A percentile compares a stretch with the other conserved stretches of the same genome.
Conservation (phyloP, 2,329 filamentous ascomycete genomes). For the Xylariaceae sp. region DNA sequence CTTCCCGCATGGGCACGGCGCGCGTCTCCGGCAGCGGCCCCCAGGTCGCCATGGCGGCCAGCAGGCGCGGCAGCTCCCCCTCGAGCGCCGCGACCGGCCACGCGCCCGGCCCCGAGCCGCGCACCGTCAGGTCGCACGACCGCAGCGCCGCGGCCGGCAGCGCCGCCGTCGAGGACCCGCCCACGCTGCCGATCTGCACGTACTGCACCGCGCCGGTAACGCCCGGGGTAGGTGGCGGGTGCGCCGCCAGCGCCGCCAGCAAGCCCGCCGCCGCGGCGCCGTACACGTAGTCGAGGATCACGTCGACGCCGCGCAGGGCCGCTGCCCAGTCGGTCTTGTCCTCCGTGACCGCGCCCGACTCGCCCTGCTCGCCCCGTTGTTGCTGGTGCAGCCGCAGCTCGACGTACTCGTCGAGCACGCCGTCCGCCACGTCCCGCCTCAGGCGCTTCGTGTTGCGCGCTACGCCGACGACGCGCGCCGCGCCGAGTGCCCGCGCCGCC, state of each 20-base stretch:
- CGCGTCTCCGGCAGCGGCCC: conserved; percentile 16
- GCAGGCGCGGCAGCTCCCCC: conserved; percentile 20
- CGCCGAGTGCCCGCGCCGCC: conserved; percentile 40
- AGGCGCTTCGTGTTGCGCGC: conserved; percentile 39
- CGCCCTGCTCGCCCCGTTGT: no score
- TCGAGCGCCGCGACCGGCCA: conserved; percentile 28
- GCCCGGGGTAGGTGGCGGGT: no score
- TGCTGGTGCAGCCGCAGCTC: no score
- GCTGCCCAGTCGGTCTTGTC: conserved; percentile 37
- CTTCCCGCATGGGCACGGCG: conserved; percentile 22
- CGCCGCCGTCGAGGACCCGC: conserved; percentile 25
- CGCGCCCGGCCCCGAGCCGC: conserved; percentile 37
- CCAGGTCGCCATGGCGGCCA: conserved; percentile 25
- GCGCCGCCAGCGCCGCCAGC: conserved; percentile 29
- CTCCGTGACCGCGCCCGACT: no score
- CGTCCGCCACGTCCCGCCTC: conserved; percentile 28
- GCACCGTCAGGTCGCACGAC: conserved; percentile 39
- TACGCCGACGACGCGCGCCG: conserved; percentile 41
- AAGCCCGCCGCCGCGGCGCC: conserved; percentile 35
- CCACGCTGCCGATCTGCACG: conserved; percentile 43
- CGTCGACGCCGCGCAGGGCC: conserved; percentile 37
- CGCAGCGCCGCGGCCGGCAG: conserved; percentile 38
- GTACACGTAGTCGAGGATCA: conserved; percentile 52
- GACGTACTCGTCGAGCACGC: conserved; percentile 38
- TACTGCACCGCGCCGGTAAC: conserved; percentile 41